Evolutionary conservation across 2,329 filamentous ascomycete genomes (phyloP).

Genomic region (Rugonectria rugulosa): DNA sequence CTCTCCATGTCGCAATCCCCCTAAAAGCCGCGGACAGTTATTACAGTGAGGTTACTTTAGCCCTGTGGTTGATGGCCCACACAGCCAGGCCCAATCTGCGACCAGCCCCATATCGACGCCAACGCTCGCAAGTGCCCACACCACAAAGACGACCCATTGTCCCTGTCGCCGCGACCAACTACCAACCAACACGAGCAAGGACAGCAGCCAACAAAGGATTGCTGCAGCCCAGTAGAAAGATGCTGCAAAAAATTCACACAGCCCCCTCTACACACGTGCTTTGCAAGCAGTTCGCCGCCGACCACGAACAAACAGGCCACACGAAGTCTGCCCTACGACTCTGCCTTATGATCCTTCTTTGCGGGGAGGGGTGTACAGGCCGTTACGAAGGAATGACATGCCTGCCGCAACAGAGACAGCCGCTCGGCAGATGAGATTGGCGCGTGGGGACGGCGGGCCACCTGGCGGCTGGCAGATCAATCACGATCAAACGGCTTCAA

Average conservation of each 20-base stretch:
- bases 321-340: neutral
- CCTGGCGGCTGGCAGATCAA: constrained; percentile 17
- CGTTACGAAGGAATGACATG: neutral
- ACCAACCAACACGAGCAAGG: neutral
- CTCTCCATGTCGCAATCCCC: neutral
- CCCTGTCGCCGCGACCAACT: constrained; percentile 2
- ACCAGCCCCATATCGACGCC: constrained; percentile 29
- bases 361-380: constrained; percentile 1
- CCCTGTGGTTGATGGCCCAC: constrained; percentile 26
- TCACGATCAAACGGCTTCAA: constrained; percentile 5
- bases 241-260: constrained; percentile 7
- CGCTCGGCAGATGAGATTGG: constrained; percentile 25
- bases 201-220: constrained; percentile 21
- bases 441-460: constrained; percentile 20
- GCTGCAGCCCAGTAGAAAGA: neutral
- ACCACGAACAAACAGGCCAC: neutral
- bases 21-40: neutral
- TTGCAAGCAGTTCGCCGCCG: neutral
- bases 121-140: constrained; percentile 20
- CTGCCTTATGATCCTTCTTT: constrained; percentile 3
- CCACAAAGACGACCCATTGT: constrained; percentile 25
- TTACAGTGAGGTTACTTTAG: constrained; percentile 33
- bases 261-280: constrained; percentile 6
- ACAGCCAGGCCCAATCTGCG: constrained; percentile 39
- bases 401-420: constrained; percentile 19